Percentiles rank a stretch among this genome's conserved stretches.
Evolutionary conservation across 176 grass and related monocot species (phyloP).

Genomic region (Cenchrus americanus): DNA sequence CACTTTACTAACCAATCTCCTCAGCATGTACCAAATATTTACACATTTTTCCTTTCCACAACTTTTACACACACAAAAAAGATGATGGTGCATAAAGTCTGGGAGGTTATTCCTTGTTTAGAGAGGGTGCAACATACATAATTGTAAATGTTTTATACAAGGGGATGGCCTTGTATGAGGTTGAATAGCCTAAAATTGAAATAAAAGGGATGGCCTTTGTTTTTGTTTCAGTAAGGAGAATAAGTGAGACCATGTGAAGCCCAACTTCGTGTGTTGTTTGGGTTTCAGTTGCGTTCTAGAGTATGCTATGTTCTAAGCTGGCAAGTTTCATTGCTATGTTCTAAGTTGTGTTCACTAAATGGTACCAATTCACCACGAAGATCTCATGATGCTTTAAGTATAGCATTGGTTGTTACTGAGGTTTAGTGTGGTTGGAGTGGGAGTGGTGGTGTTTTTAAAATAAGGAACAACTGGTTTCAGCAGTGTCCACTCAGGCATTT

Average conservation of each 20-base stretch:
- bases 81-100: background rate
- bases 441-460: constrained; percentile 20
- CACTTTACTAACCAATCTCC: background rate
- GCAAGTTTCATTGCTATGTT: background rate
- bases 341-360: constrained; percentile 14
- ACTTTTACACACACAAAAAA: background rate
- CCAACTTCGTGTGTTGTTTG: background rate
- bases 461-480: constrained; percentile 17
- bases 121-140: background rate
- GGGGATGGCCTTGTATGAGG: background rate
- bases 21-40: constrained; percentile 16
- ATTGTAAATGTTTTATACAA: constrained; percentile 7
- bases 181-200: background rate
- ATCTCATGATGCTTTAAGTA: constrained; percentile 29
- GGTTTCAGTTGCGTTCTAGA: constrained; percentile 10
- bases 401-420: constrained; percentile 21
- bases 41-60: background rate
- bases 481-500: constrained; percentile 9
- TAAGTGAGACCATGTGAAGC: background rate
- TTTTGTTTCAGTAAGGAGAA: constrained; percentile 6
- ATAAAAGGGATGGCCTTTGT: background rate
- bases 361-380: background rate
- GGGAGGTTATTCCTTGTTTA: background rate
- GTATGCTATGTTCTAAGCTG: constrained; percentile 34
- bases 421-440: constrained; percentile 36